Conservation (phyloP, 2,329 filamentous ascomycete species). For the Sporothrix phasma region DNA sequence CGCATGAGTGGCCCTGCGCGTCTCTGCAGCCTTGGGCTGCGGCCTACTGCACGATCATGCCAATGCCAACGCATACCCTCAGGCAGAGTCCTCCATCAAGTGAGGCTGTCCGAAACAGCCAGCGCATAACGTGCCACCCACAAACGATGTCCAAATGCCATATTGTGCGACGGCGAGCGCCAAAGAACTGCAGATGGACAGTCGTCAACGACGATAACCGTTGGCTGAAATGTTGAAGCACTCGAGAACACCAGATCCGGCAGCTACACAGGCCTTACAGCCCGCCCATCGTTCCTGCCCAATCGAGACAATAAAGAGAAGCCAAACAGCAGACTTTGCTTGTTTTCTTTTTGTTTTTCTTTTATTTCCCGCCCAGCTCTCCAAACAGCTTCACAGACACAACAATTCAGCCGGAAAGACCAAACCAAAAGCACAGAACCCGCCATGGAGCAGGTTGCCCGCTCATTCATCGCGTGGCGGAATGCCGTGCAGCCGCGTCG, state of each 20-base stretch:
- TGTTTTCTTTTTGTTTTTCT: background rate
- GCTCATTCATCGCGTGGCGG: background rate
- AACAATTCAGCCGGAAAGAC: background rate
- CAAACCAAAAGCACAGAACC: background rate
- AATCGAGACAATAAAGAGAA: background rate
- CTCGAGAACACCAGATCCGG: too few relatives aligned
- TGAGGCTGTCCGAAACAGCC: background rate
- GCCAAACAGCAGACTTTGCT: background rate
- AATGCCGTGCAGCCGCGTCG: conserved; percentile 1
- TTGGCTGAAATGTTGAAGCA: too few relatives aligned
- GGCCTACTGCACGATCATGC: too few relatives aligned
- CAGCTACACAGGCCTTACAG: too few relatives aligned
- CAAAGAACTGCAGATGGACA: too few relatives aligned
- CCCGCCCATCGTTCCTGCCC: too few relatives aligned
- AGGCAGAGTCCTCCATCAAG: background rate
- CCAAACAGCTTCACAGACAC: background rate
- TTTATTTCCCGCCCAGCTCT: too few relatives aligned
- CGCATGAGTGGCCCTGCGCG: background rate
- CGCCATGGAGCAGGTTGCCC: background rate
- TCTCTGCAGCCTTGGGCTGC: background rate
- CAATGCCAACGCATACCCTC: too few relatives aligned
- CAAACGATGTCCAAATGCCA: background rate
- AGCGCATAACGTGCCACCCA: background rate
- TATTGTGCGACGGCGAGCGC: too few relatives aligned
- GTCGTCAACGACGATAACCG: too few relatives aligned